Base-by-base conservation (phyloP, 225 moss, liverwort and hornwort species). In the Antitrichia curtipendula region DNA sequence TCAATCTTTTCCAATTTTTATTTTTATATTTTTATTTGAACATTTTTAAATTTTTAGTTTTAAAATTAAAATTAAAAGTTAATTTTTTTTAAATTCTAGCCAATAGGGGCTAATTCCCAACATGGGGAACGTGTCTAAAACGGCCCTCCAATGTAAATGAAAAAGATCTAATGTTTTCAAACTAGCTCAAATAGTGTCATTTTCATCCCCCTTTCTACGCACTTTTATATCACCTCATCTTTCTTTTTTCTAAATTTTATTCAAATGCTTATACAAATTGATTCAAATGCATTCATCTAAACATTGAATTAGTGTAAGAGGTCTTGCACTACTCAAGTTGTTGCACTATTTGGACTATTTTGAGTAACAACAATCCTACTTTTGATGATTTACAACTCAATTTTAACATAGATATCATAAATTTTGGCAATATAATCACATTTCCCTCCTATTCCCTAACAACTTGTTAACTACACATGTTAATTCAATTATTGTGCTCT, bases 401-500 rank as follows among this genome's bases (percentile, higher is more conserved):
- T 76, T 75, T 52, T 5, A 53, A 9, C 0, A 14, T 6, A 15
- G 5, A 14, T 13, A 14, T 24, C 1, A 53, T 36, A 36, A 36
- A 24, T 14, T 76, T 76, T 53, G 3, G 8, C 23, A 76, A 36
- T 53, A 9, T 9, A 9, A 22, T 75, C 3, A 23, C 5, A 76
- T 15, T 75, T 36, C 0, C 2, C 0, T 36, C 7, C 4, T 21
- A 32, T 49, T 50, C 21, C 52, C 9, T 52, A 75, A 24, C 23
- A 6, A 53, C 1, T 36, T 53, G 1, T 36, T 36, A 23, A 76
- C 5, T 34, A 22, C 0, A 8, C 1, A 34, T 34, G 0, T 36
- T 52, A 76, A 54, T n/a, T 54, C 2, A 53, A n/a, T 76, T 76
- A 54, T 53, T 9, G 3, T 13, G 3, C 2, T 75, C 22, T 75